A percentile compares a stretch with the other conserved stretches of the same genome.
Evolutionary conservation across 495 filamentous ascomycete genomes (phyloP).

Genomic region (Neurospora terricola): DNA sequence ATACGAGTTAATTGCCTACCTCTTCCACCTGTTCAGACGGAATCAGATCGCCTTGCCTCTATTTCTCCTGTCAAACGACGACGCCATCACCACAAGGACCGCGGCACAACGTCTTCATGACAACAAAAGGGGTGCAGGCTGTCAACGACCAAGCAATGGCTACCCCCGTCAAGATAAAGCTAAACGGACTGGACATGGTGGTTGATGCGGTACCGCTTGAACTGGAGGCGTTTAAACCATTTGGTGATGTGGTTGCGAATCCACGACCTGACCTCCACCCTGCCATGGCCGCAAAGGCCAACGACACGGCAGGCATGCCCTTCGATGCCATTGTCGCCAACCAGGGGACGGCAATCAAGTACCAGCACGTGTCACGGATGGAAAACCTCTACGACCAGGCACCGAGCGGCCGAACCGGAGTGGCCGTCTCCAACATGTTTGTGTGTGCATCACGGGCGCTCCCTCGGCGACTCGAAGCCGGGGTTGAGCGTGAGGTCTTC

Average conservation of each 20-base stretch:
- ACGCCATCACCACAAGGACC: neutral
- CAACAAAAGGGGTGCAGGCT: neutral
- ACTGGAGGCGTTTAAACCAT: constrained; percentile 57
- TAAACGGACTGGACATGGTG: constrained; percentile 12
- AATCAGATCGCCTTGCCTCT: neutral
- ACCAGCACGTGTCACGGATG: constrained; percentile 63
- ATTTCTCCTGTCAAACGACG: neutral
- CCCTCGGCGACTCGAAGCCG: neutral
- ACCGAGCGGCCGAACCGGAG: constrained; percentile 50
- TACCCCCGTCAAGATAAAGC: constrained; percentile 7
- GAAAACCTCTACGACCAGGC: constrained; percentile 55
- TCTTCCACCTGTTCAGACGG: neutral
- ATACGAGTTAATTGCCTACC: neutral
- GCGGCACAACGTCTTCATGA: neutral
- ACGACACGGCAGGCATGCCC: constrained; percentile 18
- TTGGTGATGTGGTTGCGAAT: constrained; percentile 75
- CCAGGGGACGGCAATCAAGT: constrained; percentile 83
- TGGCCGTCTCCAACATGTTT: constrained; percentile 77
- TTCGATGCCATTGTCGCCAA: constrained; percentile 50
- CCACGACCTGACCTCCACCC: constrained; percentile 46
- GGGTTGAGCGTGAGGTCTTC: constrained; percentile 35
- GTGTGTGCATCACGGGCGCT: constrained; percentile 61
- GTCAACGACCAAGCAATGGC: constrained; percentile 17
- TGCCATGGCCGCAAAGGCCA: constrained; percentile 22
- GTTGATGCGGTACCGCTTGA: constrained; percentile 52